Percentiles rank a stretch among this genome's conserved stretches.
These are phyloP conservation scores for Phytopythium oedochilum DNA, from an alignment of 352 stramenopile genomes.

Conservation along the genomic window DNA sequence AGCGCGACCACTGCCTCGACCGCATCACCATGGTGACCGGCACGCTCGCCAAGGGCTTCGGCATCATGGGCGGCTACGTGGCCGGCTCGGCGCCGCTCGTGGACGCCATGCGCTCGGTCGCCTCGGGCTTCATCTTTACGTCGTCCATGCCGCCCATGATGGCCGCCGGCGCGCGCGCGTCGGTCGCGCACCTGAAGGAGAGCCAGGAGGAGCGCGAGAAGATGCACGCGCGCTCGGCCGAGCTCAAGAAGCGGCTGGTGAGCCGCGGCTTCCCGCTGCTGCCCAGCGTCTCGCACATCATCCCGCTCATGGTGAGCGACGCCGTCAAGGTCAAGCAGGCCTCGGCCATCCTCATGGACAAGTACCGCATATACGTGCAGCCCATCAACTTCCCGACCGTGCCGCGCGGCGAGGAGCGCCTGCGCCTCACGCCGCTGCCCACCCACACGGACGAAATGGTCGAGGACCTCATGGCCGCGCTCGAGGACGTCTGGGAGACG, in stretches of 20 bases:
- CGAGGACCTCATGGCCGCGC: conserved; percentile 70
- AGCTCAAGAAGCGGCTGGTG: conserved; percentile 82
- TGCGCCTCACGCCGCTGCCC: conserved; percentile 82
- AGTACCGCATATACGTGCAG: conserved; percentile 91
- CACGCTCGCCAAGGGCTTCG: conserved; percentile 88
- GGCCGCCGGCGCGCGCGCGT: conserved; percentile 73
- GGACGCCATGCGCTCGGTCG: conserved; percentile 85
- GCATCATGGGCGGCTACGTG: conserved; percentile 91
- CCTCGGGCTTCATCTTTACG: conserved; percentile 90
- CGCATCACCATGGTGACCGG: conserved; percentile 89
- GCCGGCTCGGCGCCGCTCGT: conserved; percentile 76
- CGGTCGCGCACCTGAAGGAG: conserved; percentile 81
- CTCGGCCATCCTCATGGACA: conserved; percentile 87
- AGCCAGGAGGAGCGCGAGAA: conserved; percentile 70
- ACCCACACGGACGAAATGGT: conserved; percentile 89
- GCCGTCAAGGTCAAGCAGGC: conserved; percentile 87
- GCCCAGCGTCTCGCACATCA: conserved; percentile 87
- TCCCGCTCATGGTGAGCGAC: conserved; percentile 87
- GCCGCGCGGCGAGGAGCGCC: conserved; percentile 83
- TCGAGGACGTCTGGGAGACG: conserved; percentile 86
- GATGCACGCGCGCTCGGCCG: conserved; percentile 83
- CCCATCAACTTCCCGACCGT: conserved; percentile 92
- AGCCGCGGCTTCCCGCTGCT: conserved; percentile 83
- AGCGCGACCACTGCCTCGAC: conserved; percentile 84
- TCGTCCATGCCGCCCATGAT: conserved; percentile 87